Base-by-base conservation (phyloP, 106 monocot genomes). In the Acorus calamus region DNA sequence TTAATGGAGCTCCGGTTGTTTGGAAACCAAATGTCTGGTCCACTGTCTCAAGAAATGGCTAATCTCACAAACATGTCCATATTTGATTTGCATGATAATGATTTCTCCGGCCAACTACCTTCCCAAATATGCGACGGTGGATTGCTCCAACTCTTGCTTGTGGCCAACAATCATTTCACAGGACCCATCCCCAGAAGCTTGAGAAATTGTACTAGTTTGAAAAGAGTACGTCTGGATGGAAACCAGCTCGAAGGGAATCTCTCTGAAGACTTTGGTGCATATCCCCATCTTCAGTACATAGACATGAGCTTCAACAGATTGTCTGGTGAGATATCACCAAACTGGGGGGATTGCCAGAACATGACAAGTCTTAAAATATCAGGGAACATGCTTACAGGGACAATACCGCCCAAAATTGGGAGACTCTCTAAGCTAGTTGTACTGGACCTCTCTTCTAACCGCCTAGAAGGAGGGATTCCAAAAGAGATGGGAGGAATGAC, bases 361-460 rank as follows among this genome's bases (percentile, higher is more conserved):
- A 60, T 86, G 4, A 63, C 74, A 10, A 66, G 11, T 9, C 56
- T 86, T 7, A 61, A 64, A 50, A 52, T 86, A 3, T 71, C 76
- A 7, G 66, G 54, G 5, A 83, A 83, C 55, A 51, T 47, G 41
- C 64, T 83, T 14, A 44, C 66, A 8, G 83, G 83, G 4, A 52
- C 51, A 8, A 75, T 83, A 53, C 83, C 83, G 3, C 50, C 63
- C 5, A 53, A 52, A n/a, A 13, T 73, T 50, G 72, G 75, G 6
- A 42, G 45, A 10, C 0, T 42, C 13, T 8, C 62, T 79, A 42
- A 8, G 71, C 2, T 50, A 60, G 3, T n/a, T 13, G 67, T 66
- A 43, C 68, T 83, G 0, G 72, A 68, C 56, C 61, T 83, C 5
- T 60, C 74, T 3, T 72, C 76, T 11, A 83, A 83, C 50, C 59